Evolutionary conservation across 2,329 filamentous ascomycete species (phyloP).

Genomic region (Zasmidium cellare): DNA sequence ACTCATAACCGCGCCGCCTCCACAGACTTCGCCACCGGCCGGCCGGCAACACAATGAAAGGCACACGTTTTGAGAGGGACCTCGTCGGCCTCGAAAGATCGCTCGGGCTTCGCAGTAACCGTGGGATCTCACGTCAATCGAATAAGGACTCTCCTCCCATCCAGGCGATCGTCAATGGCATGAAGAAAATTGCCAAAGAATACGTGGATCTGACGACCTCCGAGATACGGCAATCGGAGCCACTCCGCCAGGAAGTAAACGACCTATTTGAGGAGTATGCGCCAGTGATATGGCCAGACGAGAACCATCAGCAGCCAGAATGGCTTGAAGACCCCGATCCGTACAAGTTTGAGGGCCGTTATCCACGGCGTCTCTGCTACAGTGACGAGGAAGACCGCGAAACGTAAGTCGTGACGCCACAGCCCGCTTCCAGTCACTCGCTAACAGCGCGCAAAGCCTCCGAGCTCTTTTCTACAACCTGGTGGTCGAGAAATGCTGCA

Average conservation of each 20-base stretch:
- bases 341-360: conserved; percentile 8
- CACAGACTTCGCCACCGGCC: too few relatives aligned
- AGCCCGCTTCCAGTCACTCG: not conserved
- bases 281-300: conserved; percentile 10
- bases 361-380: conserved; percentile 8
- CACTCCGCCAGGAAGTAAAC: conserved; percentile 7
- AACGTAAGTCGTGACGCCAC: conserved; percentile 6
- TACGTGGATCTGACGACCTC: conserved; percentile 7
- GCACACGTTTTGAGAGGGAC: conserved; percentile 3
- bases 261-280: conserved; percentile 9
- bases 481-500: conserved; percentile 17
- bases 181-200: conserved; percentile 8
- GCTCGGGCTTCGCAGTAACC: conserved; percentile 10
- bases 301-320: not conserved
- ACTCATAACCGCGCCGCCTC: too few relatives aligned
- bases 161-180: conserved; percentile 11
- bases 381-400: conserved; percentile 7
- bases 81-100: conserved; percentile 12
- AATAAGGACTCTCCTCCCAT: conserved; percentile 13
- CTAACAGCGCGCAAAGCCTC: conserved; percentile 2
- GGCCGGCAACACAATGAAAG: too few relatives aligned
- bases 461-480: conserved; percentile 11
- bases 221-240: conserved; percentile 11
- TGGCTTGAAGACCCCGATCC: conserved; percentile 12
- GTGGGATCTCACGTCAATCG: conserved; percentile 12